Conservation (phyloP, 805 yeast genomes). For the Scheffersomyces coipomensis region DNA sequence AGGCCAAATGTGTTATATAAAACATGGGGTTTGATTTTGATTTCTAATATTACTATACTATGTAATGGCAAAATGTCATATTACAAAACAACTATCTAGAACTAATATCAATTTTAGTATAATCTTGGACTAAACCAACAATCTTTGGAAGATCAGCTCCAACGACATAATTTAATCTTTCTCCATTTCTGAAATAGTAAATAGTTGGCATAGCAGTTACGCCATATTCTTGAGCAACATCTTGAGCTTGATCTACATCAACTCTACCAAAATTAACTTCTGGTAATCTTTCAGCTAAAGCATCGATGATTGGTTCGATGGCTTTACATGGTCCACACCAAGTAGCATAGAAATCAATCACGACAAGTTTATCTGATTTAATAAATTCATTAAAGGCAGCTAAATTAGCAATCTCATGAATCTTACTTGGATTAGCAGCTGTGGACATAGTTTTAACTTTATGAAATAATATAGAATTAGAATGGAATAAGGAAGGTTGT, state of each 20-base stretch:
- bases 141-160: constrained; percentile 59
- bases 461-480: not conserved
- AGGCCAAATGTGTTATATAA: no score
- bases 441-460: not conserved
- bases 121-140: constrained; percentile 23
- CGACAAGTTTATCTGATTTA: constrained; percentile 24
- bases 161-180: constrained; percentile 52
- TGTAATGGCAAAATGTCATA: not conserved
- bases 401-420: constrained; percentile 27
- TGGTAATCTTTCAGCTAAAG: constrained; percentile 32
- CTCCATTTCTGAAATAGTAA: constrained; percentile 59
- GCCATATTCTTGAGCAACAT: constrained; percentile 59
- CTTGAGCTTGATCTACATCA: constrained; percentile 65
- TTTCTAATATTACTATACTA: no score
- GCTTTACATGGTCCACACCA: constrained; percentile 49
- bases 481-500: not conserved
- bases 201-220: constrained; percentile 79
- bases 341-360: constrained; percentile 42
- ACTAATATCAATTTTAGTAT: constrained; percentile 24
- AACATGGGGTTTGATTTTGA: no score
- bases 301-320: constrained; percentile 35
- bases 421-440: constrained; percentile 8
- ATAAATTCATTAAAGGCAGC: constrained; percentile 23
- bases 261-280: constrained; percentile 64
- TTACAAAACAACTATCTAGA: not conserved